Base-by-base conservation (phyloP, 805 yeast species). In the Lipomyces sp. region DNA sequence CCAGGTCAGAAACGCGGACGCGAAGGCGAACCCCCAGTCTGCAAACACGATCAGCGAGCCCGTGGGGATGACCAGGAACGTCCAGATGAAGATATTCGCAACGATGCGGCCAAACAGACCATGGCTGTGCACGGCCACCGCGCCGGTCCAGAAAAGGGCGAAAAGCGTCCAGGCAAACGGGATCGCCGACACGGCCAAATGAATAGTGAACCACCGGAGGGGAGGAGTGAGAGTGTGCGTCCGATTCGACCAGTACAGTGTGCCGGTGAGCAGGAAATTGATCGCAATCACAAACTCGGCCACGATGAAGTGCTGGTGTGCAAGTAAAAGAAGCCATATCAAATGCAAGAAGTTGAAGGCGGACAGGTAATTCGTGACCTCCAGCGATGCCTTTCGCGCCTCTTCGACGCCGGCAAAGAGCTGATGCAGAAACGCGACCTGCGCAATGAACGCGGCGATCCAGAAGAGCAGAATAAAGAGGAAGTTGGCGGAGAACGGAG, bases 131-230 rank as follows among this genome's bases (percentile, higher is more conserved):
- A 82, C 78, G 64, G 83, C 65, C 26, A 83, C 83, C 1, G 95
- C 89, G 40, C 95, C 95, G 63, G 84, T 84, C 95, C 95, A 87
- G 72, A 86, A 84, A 34, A 86, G 65, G 22, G 81, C 82, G 63
- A 81, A 84, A 51, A 84, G 65, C 33, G 82, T 68, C 95, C 95
- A 87, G 29, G 84, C 74, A 48, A 84, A 66, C 13, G 95, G 95
- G 61, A 85, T 59, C 0, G 90, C 86, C 8, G 80, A 76, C 13
- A 76, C 74, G 14, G 91, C 77, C 58, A 81, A 68, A 68, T 87
- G 95, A 45, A 84, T 71, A 34, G 79, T 67, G 36, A 46, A 56
- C 78, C 82, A 81, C 53, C 72, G 74, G 47, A 69, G 55, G 43
- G 80, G 58, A 8, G 81, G 81, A 48, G 74, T 72, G 63, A 82